These are phyloP conservation scores for Aspergillus unguis DNA, from an alignment of 2,329 filamentous ascomycete genomes.

Conservation along the genomic window DNA sequence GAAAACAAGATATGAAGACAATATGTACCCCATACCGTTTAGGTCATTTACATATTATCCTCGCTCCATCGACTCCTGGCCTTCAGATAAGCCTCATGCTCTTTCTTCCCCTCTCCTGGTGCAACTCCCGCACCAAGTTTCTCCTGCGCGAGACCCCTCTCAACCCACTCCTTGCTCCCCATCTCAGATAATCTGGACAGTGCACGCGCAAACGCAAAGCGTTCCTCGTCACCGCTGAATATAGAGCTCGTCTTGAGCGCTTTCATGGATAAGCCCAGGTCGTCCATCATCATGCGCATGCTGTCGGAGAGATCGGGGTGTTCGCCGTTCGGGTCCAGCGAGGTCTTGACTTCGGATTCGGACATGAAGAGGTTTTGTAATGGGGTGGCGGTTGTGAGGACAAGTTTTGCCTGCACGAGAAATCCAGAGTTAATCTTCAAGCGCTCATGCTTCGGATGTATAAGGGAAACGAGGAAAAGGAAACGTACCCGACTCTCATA, in stretches of 20 bases:
- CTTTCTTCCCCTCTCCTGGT: slow-evolving; percentile 38
- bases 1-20: background rate
- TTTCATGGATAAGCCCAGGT: slow-evolving; percentile 78
- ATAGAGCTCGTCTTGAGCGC: slow-evolving; percentile 81
- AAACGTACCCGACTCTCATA: slow-evolving; percentile 67
- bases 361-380: slow-evolving; percentile 83
- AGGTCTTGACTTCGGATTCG: slow-evolving; percentile 63
- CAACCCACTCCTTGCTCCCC: slow-evolving; percentile 93
- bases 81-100: slow-evolving; percentile 49
- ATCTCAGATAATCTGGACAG: slow-evolving; percentile 83
- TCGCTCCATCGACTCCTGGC: slow-evolving; percentile 50
- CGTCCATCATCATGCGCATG: slow-evolving; percentile 80
- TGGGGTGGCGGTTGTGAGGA: slow-evolving; percentile 84
- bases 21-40: background rate
- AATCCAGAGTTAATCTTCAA: background rate
- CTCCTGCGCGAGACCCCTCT: slow-evolving; percentile 58
- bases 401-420: slow-evolving; percentile 74
- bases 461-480: background rate
- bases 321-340: slow-evolving; percentile 48
- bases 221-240: slow-evolving; percentile 92
- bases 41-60: slow-evolving; percentile 41
- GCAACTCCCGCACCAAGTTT: slow-evolving; percentile 39
- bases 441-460: background rate
- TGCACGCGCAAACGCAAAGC: slow-evolving; percentile 91
- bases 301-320: slow-evolving; percentile 59